Percentiles rank a stretch among this genome's conserved stretches.
These are phyloP conservation scores for Athelia sp. DNA, from an alignment of 1,284 basidiomycete genomes.

Conservation along the genomic window DNA sequence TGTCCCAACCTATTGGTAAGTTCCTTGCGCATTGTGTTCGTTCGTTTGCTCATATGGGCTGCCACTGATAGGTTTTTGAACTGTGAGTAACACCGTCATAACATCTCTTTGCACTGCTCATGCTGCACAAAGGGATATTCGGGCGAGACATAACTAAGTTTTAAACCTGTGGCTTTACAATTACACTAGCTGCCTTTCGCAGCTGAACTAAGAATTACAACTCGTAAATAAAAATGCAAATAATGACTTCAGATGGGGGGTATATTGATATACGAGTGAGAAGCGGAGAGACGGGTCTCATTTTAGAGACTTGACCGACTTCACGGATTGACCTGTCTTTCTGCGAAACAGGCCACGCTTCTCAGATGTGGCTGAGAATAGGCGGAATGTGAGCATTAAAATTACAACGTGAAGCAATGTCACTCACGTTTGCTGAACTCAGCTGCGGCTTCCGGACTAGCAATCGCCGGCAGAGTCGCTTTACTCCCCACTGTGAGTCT, in stretches of 20 bases:
- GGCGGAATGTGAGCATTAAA: too few relatives aligned
- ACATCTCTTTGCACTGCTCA: conserved; percentile 22
- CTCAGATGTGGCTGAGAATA: conserved; percentile 10
- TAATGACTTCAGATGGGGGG: conserved; percentile 5
- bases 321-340: conserved; percentile 2
- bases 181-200: neutral
- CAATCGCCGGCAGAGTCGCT: too few relatives aligned
- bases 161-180: conserved; percentile 26
- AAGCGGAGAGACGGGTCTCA: too few relatives aligned
- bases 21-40: conserved; percentile 13
- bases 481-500: too few relatives aligned
- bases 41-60: conserved; percentile 1
- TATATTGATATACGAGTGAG: too few relatives aligned
- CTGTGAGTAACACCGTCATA: conserved; percentile 29
- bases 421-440: too few relatives aligned
- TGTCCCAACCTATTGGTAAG: conserved; percentile 68
- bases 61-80: conserved; percentile 44
- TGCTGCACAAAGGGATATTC: conserved; percentile 56
- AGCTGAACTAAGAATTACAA: conserved; percentile 5
- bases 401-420: too few relatives aligned
- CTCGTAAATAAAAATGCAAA: conserved; percentile 5
- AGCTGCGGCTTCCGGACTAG: too few relatives aligned
- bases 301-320: conserved; percentile 6
- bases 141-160: conserved; percentile 79
- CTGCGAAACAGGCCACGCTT: conserved; percentile 17